phyloP scores from a whole-genome alignment of 2,329 filamentous ascomycete species.

The Colletotrichum gloeosporioides region DNA sequence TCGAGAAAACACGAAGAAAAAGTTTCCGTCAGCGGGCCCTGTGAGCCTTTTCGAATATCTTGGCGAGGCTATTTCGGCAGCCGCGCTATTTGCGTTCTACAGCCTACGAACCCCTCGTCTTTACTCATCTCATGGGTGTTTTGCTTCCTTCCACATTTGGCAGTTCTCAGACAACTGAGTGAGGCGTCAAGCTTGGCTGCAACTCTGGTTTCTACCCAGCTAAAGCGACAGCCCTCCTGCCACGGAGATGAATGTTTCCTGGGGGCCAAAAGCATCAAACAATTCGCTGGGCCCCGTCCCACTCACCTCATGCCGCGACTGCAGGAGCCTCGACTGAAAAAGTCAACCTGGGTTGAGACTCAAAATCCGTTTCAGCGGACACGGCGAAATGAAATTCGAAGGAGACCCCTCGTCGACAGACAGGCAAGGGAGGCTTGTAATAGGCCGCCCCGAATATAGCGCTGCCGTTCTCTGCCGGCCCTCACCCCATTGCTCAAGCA shows the following conservation, averaged over 20 bases:
- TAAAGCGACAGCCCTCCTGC: background rate
- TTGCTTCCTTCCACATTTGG: background rate
- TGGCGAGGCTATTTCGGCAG: background rate
- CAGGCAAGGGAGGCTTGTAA: conserved; percentile 10
- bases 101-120: background rate
- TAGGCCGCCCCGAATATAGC: background rate
- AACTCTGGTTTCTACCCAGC: background rate
- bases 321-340: conserved; percentile 6
- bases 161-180: background rate
- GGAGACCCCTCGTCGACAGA: background rate
- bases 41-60: background rate
- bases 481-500: background rate
- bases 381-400: background rate
- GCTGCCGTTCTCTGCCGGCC: background rate
- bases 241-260: background rate
- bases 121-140: background rate
- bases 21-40: background rate
- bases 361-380: conserved; percentile 11
- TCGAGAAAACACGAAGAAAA: background rate
- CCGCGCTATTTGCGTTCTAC: background rate
- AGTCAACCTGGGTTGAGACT: conserved; percentile 5
- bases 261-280: background rate
- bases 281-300: background rate
- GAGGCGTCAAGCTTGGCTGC: background rate
- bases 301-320: conserved; percentile 2